Evolutionary conservation across 768 basidiomycete species (phyloP).

Genomic region (Mycena vitilis): DNA sequence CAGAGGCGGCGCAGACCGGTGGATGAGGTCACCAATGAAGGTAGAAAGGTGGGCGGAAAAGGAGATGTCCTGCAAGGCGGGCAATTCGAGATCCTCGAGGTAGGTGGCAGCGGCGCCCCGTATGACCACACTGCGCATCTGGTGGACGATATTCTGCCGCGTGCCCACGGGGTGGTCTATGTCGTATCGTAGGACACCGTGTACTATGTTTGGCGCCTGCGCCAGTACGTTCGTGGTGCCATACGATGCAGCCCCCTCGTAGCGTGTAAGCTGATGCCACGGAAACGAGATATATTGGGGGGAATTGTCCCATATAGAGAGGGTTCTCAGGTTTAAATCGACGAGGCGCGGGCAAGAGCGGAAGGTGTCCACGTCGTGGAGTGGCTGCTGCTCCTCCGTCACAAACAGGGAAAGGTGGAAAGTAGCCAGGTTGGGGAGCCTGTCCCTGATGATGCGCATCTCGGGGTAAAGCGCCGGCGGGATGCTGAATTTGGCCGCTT

Average conservation of each 20-base stretch:
- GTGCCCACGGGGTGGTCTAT: not conserved
- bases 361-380: not conserved
- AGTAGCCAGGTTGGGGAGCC: not conserved
- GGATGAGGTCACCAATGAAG: not conserved
- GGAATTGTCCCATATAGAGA: not conserved
- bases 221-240: not conserved
- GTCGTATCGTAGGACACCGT: not conserved
- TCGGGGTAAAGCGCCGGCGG: not conserved
- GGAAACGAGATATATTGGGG: not conserved
- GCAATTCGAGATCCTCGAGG: not conserved
- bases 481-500: not conserved
- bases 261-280: conserved; percentile 11
- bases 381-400: fast-evolving
- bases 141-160: not conserved
- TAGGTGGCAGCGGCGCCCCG: not conserved
- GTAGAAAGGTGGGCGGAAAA: not conserved
- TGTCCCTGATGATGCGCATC: not conserved
- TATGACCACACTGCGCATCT: not conserved
- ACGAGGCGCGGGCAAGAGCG: conserved; percentile 3
- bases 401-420: not conserved
- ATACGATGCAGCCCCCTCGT: not conserved
- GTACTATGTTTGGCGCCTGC: not conserved
- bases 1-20: not conserved
- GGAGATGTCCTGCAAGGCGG: not conserved
- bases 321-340: not conserved